Conservation (phyloP, 2,329 filamentous ascomycete species). For the Plenodomus biglobosus region DNA sequence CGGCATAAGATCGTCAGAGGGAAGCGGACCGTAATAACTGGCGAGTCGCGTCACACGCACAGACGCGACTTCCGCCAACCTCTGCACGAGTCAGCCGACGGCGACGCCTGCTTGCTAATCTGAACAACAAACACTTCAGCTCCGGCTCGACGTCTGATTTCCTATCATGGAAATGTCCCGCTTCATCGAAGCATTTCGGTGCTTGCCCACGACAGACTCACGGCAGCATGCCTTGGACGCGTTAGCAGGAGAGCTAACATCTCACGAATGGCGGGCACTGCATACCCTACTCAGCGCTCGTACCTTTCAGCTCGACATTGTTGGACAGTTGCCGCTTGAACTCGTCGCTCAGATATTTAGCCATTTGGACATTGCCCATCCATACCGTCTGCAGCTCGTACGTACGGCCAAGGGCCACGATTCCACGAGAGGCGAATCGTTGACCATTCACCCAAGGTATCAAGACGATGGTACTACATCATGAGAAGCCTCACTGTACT, state of each 20-base stretch:
- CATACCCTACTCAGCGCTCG: conserved; percentile 17
- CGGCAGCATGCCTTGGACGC: conserved; percentile 26
- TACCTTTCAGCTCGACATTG: conserved; percentile 38
- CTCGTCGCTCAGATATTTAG: conserved; percentile 40
- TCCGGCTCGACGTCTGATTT: conserved; percentile 1
- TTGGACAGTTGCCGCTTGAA: conserved; percentile 44
- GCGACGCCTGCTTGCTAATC: conserved; percentile 2
- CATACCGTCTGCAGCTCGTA: conserved; percentile 35
- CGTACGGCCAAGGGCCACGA: too few relatives aligned
- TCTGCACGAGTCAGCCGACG: conserved; percentile 8
- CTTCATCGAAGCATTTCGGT: conserved; percentile 23
- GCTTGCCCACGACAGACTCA: conserved; percentile 13
- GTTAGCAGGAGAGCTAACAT: conserved; percentile 27
- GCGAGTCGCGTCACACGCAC: conserved; percentile 2
- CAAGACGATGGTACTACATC: conserved; percentile 33
- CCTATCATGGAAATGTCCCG: conserved; percentile 6
- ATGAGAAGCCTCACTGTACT: conserved; percentile 32
- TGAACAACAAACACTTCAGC: conserved; percentile 3
- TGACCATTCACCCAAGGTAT: conserved; percentile 28
- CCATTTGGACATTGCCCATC: conserved; percentile 33
- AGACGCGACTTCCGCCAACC: conserved; percentile 1
- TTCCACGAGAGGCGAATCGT: too few relatives aligned
- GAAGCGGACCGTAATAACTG: conserved; percentile 1
- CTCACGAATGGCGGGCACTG: conserved; percentile 36
- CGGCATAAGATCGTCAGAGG: background rate